Evolutionary conservation across 2,329 filamentous ascomycete genomes (phyloP), one percentile per base, ranked within the genome.

Genomic region (Calycina herbarum): DNA sequence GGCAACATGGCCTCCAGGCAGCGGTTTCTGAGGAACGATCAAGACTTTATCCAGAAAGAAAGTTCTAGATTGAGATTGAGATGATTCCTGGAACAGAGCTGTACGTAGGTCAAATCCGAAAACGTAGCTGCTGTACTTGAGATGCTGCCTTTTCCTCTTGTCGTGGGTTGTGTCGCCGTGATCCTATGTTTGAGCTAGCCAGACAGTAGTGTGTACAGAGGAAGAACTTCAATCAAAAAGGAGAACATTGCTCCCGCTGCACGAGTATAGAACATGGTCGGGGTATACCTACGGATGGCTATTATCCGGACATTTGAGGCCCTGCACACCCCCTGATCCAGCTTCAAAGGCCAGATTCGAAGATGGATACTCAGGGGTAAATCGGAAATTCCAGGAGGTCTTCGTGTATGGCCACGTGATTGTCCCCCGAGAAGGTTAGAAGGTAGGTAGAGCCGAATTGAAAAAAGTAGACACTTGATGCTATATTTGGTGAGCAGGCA

Each of bases 301-400:
- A 54, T 54, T 54, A 27, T 54, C 48, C 48, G 48, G 48, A 54
- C 24, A 54, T 54, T 54, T 27, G 48, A 54, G 20, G 38, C 35
- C 35, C 35, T 38, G 35, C 38, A 40, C 38, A 54, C 48, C 48
- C 48, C 48, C 48, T 54, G 48, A 54, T 54, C 20, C 20, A 54
- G 48, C 48, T 27, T 54, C 48, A 54, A 13, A 54, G 48, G 48
- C 48, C 48, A 54, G 48, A 54, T 27, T 54, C 11, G 48, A 13
- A 54, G 27, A 6, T 24, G 48, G 48, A 54, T 29, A 54, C 20
- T 54, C 48, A 54, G 48, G 48, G 48, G 48, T 54, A 54, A 27
- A 27, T 13, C 20, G 48, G 48, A 54, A 24, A 24, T 27, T 54
- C 48, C 20, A 24, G 48, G 48, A 24, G 13, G 38, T 40, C 13